These are phyloP conservation scores for Eucalyptus sp. DNA, from an alignment of 345 rosid species.

Conservation along the genomic window DNA sequence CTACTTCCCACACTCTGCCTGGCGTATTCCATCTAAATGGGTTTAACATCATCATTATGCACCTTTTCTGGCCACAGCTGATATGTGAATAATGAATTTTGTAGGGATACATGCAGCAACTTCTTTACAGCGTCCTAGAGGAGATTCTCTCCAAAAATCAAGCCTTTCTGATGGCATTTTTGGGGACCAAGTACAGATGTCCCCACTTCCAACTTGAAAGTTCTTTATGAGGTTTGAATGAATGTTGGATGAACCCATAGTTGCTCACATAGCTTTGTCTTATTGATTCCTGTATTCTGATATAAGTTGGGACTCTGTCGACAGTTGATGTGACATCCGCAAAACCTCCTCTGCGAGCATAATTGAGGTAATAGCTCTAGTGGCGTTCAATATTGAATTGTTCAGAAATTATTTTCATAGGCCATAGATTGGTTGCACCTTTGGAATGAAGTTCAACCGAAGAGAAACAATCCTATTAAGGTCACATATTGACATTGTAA, in stretches of 20 bases:
- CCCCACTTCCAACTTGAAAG: slow-evolving; percentile 46
- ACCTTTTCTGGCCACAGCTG: not conserved
- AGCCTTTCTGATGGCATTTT: slow-evolving; percentile 37
- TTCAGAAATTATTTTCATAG: not conserved
- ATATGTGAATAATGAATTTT: not conserved
- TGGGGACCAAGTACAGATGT: slow-evolving; percentile 39
- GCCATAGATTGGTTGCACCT: not conserved
- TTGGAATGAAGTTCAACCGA: not conserved
- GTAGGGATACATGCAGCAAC: slow-evolving; percentile 79
- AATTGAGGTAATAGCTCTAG: not conserved
- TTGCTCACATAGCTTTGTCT: not conserved
- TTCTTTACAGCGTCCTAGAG: slow-evolving; percentile 53
- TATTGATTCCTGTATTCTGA: not conserved
- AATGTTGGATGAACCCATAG: not conserved
- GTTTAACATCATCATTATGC: not conserved
- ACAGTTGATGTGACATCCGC: not conserved
- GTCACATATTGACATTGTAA: not conserved
- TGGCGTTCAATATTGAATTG: not conserved
- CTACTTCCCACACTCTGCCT: not conserved
- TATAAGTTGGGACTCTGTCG: not conserved
- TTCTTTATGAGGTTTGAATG: not conserved
- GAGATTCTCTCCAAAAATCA: slow-evolving; percentile 35
- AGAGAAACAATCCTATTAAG: not conserved
- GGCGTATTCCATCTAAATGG: not conserved
- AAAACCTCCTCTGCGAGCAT: not conserved